A percentile compares a stretch with the other conserved stretches of the same genome.
These are phyloP conservation scores for Arthrobotrys entomopaga DNA, from an alignment of 2,329 filamentous ascomycete species.

Conservation along the genomic window DNA sequence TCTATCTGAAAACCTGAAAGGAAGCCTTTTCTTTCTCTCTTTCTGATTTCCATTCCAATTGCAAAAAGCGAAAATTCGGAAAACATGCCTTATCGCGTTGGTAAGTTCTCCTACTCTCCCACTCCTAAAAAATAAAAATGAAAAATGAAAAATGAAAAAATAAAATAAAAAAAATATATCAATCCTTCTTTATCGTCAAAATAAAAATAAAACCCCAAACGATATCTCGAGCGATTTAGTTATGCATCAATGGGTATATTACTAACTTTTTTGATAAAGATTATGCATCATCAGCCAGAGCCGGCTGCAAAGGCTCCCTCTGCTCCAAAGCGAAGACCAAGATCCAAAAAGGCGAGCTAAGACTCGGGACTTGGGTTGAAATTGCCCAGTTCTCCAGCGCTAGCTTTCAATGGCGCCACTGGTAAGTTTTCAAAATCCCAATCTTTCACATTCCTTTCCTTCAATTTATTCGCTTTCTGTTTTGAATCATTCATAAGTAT, in stretches of 20 bases:
- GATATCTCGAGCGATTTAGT: conserved; percentile 23
- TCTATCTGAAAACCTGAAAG: not conserved
- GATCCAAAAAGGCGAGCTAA: conserved; percentile 54
- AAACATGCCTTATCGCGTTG: conserved; percentile 54
- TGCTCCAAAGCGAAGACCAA: conserved; percentile 29
- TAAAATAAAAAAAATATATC: conserved; percentile 44
- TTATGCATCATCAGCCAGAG: conserved; percentile 27
- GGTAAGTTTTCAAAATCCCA: conserved; percentile 37
- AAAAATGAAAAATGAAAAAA: too few species aligned
- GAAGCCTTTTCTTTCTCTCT: not conserved
- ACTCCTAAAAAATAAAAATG: too few species aligned
- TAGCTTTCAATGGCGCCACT: conserved; percentile 51
- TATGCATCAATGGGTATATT: not conserved
- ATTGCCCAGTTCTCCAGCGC: conserved; percentile 5
- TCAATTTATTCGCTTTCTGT: not conserved
- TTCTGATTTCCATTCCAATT: not conserved
- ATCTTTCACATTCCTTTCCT: not conserved
- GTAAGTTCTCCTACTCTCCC: conserved; percentile 29
- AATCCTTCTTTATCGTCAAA: not conserved
- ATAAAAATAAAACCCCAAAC: not conserved
- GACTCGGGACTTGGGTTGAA: conserved; percentile 55
- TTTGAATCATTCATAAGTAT: not conserved
- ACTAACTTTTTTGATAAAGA: not conserved
- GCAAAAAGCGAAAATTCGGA: conserved; percentile 1
- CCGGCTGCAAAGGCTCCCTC: conserved; percentile 38